Evolutionary conservation across 2,329 filamentous ascomycete genomes (phyloP).

Genomic region (Lachnellula willkommii): DNA sequence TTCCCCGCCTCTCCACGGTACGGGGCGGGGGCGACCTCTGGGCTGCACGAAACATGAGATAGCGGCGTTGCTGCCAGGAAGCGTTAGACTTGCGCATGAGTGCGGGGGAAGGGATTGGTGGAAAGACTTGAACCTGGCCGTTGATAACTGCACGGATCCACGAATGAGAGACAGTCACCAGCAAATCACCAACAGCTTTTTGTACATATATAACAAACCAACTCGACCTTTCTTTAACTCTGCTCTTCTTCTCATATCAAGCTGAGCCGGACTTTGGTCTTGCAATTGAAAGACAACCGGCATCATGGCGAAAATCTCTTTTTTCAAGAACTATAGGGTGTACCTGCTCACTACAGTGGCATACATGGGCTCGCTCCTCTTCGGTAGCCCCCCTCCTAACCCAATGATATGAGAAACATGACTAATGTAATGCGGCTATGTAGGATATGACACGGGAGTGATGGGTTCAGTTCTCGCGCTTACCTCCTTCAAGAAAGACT

Average conservation of each 20-base stretch:
- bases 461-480: slow-evolving; percentile 25
- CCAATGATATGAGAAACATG: neutral
- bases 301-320: slow-evolving; percentile 16
- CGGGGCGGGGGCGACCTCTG: neutral
- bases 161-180: neutral
- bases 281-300: neutral
- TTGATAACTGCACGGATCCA: neutral
- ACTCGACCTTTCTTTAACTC: neutral
- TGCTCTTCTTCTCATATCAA: neutral
- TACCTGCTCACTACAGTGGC: slow-evolving; percentile 23
- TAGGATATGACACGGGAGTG: slow-evolving; percentile 26
- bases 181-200: neutral
- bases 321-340: slow-evolving; percentile 23
- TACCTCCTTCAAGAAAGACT: slow-evolving; percentile 22
- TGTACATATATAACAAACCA: neutral
- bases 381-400: slow-evolving; percentile 10
- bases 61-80: neutral
- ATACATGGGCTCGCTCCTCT: slow-evolving; percentile 26
- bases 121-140: neutral
- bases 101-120: neutral
- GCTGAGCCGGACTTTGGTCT: neutral
- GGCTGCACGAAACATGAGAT: neutral
- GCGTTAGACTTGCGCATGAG: neutral
- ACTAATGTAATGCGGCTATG: neutral
- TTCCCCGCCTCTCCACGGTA: neutral